Evolutionary conservation across 371 early-diverging fungal species (phyloP).

Genomic region (Entomophthora muscae): DNA sequence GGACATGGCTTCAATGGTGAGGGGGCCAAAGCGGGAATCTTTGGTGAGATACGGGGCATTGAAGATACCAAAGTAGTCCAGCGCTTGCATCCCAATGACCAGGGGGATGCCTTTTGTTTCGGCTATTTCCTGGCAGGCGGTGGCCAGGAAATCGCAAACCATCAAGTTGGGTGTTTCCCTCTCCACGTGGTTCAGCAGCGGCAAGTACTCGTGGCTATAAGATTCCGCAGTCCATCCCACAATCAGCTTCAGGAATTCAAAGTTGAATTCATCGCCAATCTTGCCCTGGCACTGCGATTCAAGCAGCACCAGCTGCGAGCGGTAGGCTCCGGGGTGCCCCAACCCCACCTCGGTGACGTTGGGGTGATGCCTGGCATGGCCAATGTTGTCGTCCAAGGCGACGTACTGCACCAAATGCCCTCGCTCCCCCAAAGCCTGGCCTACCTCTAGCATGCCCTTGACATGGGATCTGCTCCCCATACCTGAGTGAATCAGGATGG

Average conservation of each 20-base stretch:
- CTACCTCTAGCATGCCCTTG: background rate
- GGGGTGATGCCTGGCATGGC: no score
- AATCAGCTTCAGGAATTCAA: no score
- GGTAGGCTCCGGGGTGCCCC: no score
- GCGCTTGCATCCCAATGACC: background rate
- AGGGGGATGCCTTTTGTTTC: slow-evolving; percentile 10
- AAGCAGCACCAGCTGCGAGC: no score
- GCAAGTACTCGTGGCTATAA: background rate
- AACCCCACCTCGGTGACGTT: no score
- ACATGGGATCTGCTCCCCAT: background rate
- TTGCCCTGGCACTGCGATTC: no score
- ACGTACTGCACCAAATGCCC: background rate
- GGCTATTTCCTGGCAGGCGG: slow-evolving; percentile 14
- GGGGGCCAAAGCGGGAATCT: background rate
- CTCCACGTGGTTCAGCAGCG: background rate
- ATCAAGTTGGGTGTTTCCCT: slow-evolving; percentile 5
- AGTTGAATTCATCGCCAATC: no score
- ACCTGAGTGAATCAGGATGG: no score
- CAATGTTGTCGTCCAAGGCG: background rate
- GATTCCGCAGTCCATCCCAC: no score
- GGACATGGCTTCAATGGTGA: background rate
- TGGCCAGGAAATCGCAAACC: slow-evolving; percentile 14
- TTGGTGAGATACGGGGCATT: background rate
- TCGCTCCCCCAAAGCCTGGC: background rate
- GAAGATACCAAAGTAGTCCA: background rate